Conservation (phyloP, 2,329 filamentous ascomycete genomes). For the Fonsecaea monophora region DNA sequence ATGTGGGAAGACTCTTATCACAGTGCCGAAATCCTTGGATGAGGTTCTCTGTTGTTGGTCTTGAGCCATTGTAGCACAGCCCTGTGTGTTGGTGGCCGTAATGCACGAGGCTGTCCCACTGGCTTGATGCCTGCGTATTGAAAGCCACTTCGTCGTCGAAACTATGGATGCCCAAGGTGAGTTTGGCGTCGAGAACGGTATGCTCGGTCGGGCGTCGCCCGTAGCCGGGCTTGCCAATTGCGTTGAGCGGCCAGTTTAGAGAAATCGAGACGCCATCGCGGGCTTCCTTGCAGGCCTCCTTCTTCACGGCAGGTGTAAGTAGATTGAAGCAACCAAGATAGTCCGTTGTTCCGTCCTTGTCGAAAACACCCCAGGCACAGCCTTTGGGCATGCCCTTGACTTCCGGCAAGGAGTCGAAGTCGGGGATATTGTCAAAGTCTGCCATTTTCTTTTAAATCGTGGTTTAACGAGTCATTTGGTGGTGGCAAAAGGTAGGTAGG, state of each 20-base stretch:
- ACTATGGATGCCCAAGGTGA: background rate
- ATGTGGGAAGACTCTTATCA: background rate
- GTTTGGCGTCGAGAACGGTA: background rate
- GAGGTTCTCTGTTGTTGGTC: constrained; percentile 29
- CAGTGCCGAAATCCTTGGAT: too few relatives aligned
- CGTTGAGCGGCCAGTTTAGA: constrained; percentile 47
- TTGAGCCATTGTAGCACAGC: constrained; percentile 48
- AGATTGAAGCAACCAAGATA: constrained; percentile 62
- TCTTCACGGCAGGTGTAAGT: constrained; percentile 54
- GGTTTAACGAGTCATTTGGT: too few relatives aligned
- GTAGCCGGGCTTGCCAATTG: constrained; percentile 45
- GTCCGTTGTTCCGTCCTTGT: constrained; percentile 52
- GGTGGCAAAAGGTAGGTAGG: too few relatives aligned
- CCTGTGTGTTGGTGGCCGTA: constrained; percentile 43
- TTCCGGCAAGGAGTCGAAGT: constrained; percentile 1
- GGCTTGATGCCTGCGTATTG: constrained; percentile 24
- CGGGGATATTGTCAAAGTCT: background rate
- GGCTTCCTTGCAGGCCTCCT: constrained; percentile 46
- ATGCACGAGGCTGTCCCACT: constrained; percentile 28
- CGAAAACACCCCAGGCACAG: constrained; percentile 59
- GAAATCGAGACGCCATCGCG: constrained; percentile 43
- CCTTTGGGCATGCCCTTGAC: background rate
- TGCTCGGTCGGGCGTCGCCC: constrained; percentile 33
- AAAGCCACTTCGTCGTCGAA: constrained; percentile 44
- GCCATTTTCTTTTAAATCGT: background rate